Evolutionary conservation across 768 basidiomycete species (phyloP).

Genomic region (Xerocomus potaroensis): DNA sequence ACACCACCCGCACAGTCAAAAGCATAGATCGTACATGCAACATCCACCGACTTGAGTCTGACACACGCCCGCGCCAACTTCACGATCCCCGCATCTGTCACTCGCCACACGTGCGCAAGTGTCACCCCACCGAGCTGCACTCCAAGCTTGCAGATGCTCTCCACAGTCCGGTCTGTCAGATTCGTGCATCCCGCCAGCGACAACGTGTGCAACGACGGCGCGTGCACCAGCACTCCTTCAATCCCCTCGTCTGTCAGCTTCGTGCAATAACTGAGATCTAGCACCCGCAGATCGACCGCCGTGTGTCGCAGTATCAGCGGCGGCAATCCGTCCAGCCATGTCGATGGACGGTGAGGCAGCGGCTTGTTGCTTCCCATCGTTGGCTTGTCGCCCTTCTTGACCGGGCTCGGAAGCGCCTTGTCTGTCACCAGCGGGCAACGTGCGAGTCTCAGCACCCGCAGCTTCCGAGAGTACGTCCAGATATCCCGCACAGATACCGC

Average conservation of each 20-base stretch:
- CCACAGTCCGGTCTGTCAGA: slow-evolving; percentile 69
- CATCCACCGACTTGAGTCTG: slow-evolving; percentile 75
- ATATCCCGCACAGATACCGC: slow-evolving; percentile 70
- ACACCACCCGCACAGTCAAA: slow-evolving; percentile 3
- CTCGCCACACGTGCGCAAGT: slow-evolving; percentile 71
- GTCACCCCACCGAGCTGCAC: slow-evolving; percentile 75
- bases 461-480: slow-evolving; percentile 75
- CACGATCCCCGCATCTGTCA: slow-evolving; percentile 75
- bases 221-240: slow-evolving; percentile 69
- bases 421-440: slow-evolving; percentile 77
- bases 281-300: slow-evolving; percentile 69
- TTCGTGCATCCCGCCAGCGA: slow-evolving; percentile 72
- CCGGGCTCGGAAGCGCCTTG: slow-evolving; percentile 63
- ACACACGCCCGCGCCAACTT: slow-evolving; percentile 65
- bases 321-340: slow-evolving; percentile 59
- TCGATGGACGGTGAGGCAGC: slow-evolving; percentile 50
- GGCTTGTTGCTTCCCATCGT: slow-evolving; percentile 41
- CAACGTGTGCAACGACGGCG: slow-evolving; percentile 71
- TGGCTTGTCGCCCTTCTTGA: slow-evolving; percentile 32
- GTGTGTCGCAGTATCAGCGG: slow-evolving; percentile 59
- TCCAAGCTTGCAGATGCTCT: slow-evolving; percentile 66
- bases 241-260: slow-evolving; percentile 72
- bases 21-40: slow-evolving; percentile 65
- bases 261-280: slow-evolving; percentile 74
- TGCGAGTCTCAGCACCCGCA: slow-evolving; percentile 72